These are phyloP conservation scores for Penicillium sp. DNA, from an alignment of 2,329 filamentous ascomycete genomes.

Conservation along the genomic window DNA sequence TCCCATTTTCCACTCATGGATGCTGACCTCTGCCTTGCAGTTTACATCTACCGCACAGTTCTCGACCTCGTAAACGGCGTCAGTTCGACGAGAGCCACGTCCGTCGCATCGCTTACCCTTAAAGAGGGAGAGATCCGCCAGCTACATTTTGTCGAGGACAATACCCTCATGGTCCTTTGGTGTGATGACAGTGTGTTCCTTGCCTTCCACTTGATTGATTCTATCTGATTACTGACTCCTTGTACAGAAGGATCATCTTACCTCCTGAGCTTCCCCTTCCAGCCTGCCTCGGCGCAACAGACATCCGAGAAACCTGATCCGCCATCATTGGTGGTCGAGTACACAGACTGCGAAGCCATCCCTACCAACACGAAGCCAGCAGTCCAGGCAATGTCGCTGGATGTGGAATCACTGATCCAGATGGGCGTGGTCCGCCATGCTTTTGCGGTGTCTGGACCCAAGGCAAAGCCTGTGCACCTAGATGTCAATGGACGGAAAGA, in stretches of 20 bases:
- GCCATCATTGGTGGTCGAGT: constrained; percentile 13
- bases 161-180: constrained; percentile 57
- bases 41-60: constrained; percentile 54
- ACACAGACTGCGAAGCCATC: constrained; percentile 14
- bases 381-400: constrained; percentile 10
- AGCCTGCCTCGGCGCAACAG: constrained; percentile 9
- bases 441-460: constrained; percentile 43
- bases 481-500: constrained; percentile 54
- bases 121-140: constrained; percentile 47
- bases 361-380: constrained; percentile 12
- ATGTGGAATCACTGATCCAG: constrained; percentile 20
- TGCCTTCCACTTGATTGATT: not conserved
- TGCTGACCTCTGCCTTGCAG: constrained; percentile 34
- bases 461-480: constrained; percentile 46
- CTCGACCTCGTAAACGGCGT: constrained; percentile 56
- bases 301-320: constrained; percentile 7
- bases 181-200: constrained; percentile 28
- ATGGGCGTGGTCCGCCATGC: constrained; percentile 40
- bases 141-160: constrained; percentile 63
- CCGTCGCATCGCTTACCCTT: constrained; percentile 31
- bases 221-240: not conserved
- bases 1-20: not conserved
- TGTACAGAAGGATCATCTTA: constrained; percentile 24
- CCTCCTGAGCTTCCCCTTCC: constrained; percentile 35
- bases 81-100: constrained; percentile 42